Conservation (phyloP, 345 rosid species). For the Camelina hispida region DNA sequence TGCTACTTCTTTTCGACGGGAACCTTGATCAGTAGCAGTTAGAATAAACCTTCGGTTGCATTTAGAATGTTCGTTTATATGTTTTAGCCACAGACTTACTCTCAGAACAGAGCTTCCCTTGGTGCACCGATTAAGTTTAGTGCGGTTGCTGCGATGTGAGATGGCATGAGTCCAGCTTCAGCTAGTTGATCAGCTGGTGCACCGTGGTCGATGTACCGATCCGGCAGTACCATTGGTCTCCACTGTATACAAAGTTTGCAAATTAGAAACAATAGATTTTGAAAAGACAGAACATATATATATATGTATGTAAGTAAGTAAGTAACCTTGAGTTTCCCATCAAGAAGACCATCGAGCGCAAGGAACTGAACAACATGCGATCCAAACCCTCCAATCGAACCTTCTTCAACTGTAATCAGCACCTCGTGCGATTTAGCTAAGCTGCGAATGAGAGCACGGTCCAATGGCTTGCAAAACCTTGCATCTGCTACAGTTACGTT, state of each 20-base stretch:
- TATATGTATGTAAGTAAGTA: background rate
- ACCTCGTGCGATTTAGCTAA: constrained; percentile 86
- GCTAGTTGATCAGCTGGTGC: constrained; percentile 81
- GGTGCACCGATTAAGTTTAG: constrained; percentile 76
- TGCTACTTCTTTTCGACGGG: constrained; percentile 14
- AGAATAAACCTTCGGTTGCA: constrained; percentile 19
- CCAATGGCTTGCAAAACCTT: constrained; percentile 90
- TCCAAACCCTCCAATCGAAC: constrained; percentile 95
- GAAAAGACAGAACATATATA: constrained; percentile 2
- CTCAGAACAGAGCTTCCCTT: constrained; percentile 67
- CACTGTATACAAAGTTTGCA: constrained; percentile 56
- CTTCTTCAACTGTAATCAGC: constrained; percentile 92
- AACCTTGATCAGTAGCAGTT: constrained; percentile 18
- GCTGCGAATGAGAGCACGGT: constrained; percentile 72
- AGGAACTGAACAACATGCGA: constrained; percentile 96
- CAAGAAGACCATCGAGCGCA: constrained; percentile 89
- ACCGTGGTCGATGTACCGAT: constrained; percentile 88
- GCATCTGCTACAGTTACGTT: constrained; percentile 83
- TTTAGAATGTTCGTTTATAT: constrained; percentile 21
- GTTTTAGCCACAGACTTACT: background rate
- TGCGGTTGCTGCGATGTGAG: constrained; percentile 92
- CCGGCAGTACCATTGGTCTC: constrained; percentile 92
- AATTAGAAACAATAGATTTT: background rate
- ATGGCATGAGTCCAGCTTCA: constrained; percentile 85
- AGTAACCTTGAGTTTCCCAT: constrained; percentile 80